Conservation (phyloP, 306 rosid species). For the Prunus mira region DNA sequence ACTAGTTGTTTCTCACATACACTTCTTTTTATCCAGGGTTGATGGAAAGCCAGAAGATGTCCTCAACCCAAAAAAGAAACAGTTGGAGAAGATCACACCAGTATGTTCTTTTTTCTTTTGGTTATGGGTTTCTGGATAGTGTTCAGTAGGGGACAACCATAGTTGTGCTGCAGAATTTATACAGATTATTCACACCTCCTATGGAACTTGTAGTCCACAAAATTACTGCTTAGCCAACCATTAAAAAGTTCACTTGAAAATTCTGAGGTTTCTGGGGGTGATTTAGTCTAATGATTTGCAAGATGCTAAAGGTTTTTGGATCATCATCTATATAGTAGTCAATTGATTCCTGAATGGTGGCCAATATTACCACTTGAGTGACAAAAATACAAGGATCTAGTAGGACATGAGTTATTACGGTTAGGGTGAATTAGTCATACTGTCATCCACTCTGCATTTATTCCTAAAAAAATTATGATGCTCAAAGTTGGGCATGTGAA, state of each 20-base stretch:
- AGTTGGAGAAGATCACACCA: conserved; percentile 90
- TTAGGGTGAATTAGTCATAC: background rate
- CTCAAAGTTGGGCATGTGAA: conserved; percentile 7
- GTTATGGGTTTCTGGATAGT: background rate
- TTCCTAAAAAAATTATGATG: background rate
- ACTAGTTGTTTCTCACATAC: conserved; percentile 4
- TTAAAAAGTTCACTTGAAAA: background rate
- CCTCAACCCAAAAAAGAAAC: conserved; percentile 98
- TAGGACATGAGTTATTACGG: background rate
- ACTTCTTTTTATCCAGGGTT: conserved; percentile 45
- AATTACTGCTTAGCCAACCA: background rate
- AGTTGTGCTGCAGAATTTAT: background rate
- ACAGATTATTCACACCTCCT: background rate
- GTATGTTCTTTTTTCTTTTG: conserved; percentile 34
- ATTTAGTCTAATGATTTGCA: background rate
- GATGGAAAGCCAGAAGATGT: conserved; percentile 98
- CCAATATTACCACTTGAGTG: background rate
- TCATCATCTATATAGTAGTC: background rate
- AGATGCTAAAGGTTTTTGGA: background rate
- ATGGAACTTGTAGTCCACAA: background rate
- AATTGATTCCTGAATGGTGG: background rate
- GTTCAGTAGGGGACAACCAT: background rate
- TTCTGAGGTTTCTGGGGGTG: background rate
- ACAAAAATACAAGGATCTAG: background rate
- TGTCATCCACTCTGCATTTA: background rate